Evolutionary conservation across 495 filamentous ascomycete genomes (phyloP).

Genomic region (Penicillium dipodomyicola): DNA sequence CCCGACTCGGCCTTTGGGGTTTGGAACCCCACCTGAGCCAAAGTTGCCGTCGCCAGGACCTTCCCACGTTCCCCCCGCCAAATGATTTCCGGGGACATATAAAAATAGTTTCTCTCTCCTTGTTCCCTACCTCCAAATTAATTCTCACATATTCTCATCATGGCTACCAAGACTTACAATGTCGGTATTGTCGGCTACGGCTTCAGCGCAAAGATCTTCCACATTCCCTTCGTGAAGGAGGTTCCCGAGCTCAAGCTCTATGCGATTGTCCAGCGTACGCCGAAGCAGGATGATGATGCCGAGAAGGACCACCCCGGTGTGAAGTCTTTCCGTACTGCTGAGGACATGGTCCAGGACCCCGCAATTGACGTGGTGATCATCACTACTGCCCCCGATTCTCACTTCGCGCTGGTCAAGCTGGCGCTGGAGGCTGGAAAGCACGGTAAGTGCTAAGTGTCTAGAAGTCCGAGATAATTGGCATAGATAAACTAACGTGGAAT

Average conservation of each 20-base stretch:
- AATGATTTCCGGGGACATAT: constrained; percentile 27
- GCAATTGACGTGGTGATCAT: constrained; percentile 70
- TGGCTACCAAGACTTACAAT: constrained; percentile 53
- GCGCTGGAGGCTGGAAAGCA: constrained; percentile 76
- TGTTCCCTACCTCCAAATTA: neutral
- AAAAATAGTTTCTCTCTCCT: constrained; percentile 5
- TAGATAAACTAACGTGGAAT: neutral
- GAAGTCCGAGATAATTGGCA: neutral
- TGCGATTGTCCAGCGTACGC: constrained; percentile 76
- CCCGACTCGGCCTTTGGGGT: constrained; percentile 2
- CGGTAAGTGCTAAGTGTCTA: constrained; percentile 33
- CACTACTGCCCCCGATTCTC: constrained; percentile 72
- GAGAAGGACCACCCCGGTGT: constrained; percentile 64
- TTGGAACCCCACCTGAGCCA: constrained; percentile 25
- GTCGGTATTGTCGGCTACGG: constrained; percentile 65
- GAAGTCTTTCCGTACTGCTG: constrained; percentile 60
- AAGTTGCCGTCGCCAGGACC: constrained; percentile 42
- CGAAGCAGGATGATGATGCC: constrained; percentile 61
- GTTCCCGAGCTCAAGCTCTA: constrained; percentile 67
- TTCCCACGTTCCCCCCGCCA: constrained; percentile 30
- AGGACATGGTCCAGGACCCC: constrained; percentile 63
- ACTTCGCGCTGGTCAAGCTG: constrained; percentile 62
- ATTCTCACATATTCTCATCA: constrained; percentile 21
- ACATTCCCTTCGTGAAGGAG: constrained; percentile 77
- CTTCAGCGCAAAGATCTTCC: constrained; percentile 83